Evolutionary conservation across 2,329 filamentous ascomycete genomes (phyloP).

Genomic region (Berkeleyomyces rouxiae): DNA sequence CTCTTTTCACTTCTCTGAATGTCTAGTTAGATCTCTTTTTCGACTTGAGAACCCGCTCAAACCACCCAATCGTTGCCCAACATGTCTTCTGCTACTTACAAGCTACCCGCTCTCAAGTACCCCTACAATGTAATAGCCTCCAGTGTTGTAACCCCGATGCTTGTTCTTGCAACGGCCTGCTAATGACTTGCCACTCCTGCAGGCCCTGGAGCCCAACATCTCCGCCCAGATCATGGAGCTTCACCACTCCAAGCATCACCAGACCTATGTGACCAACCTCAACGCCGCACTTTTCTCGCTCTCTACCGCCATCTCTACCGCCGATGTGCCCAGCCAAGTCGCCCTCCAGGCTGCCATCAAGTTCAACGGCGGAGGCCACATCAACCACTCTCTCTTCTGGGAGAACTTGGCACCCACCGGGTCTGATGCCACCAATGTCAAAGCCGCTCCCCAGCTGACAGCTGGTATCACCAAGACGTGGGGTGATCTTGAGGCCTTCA

Average conservation of each 20-base stretch:
- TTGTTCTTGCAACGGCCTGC: neutral
- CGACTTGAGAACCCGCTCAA: neutral
- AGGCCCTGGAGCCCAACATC: conserved; percentile 60
- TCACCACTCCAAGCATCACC: conserved; percentile 65
- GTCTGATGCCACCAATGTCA: conserved; percentile 38
- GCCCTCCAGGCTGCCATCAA: conserved; percentile 55
- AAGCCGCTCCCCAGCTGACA: conserved; percentile 37
- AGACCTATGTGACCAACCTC: conserved; percentile 61
- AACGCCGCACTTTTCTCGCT: conserved; percentile 50
- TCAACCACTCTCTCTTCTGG: conserved; percentile 92
- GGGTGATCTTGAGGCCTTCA: conserved; percentile 51
- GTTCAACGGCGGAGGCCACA: conserved; percentile 83
- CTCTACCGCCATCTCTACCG: conserved; percentile 34
- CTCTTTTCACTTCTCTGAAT: neutral
- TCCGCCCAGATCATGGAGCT: conserved; percentile 67
- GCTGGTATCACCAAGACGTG: conserved; percentile 47
- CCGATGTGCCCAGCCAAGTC: conserved; percentile 48
- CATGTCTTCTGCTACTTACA: conserved; percentile 25
- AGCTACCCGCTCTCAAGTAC: conserved; percentile 50
- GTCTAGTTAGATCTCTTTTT: conserved; percentile 1
- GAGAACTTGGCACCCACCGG: conserved; percentile 53
- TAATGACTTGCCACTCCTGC: neutral
- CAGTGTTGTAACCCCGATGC: neutral
- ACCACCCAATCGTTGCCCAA: neutral
- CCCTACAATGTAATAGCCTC: conserved; percentile 45